Percentiles rank a stretch among this genome's conserved stretches.
phyloP scores from a whole-genome alignment of 352 stramenopile species.

The Phytophthora ramorum region DNA sequence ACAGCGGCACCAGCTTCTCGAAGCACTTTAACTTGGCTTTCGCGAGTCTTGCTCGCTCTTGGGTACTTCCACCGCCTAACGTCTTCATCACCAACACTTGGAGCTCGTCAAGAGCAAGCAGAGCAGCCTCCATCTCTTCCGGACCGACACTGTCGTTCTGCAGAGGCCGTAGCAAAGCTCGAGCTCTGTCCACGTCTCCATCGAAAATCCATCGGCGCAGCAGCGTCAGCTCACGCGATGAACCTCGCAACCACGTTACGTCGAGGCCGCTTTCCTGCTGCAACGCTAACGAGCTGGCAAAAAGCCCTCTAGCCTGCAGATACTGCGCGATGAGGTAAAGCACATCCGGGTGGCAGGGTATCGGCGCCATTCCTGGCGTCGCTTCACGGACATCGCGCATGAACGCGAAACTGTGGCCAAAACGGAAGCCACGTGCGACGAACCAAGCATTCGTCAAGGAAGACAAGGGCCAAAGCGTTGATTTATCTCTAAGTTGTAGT shows the following conservation, averaged over 20 bases:
- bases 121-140: constrained; percentile 21
- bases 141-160: constrained; percentile 12
- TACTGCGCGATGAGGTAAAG: constrained; percentile 65
- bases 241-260: constrained; percentile 60
- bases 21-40: constrained; percentile 57
- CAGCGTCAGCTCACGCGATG: constrained; percentile 48
- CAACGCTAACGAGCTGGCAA: constrained; percentile 49
- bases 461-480: too few relatives aligned
- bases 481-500: too few relatives aligned
- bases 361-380: constrained; percentile 17
- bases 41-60: constrained; percentile 29
- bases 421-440: constrained; percentile 2
- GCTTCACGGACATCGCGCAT: constrained; percentile 10
- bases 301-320: constrained; percentile 48
- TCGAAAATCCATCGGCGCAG: constrained; percentile 65
- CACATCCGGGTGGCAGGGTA: constrained; percentile 36
- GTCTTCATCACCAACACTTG: constrained; percentile 36
- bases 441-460: too few relatives aligned
- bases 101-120: constrained; percentile 46
- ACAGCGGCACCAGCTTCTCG: constrained; percentile 48
- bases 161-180: constrained; percentile 52
- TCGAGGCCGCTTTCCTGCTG: constrained; percentile 66
- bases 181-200: constrained; percentile 48
- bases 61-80: neutral
- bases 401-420: constrained; percentile 18